Percentiles rank a stretch among this genome's conserved stretches.
Evolutionary conservation across 148 eudicot species (phyloP).

Genomic region (Rhododendron griersonianum): DNA sequence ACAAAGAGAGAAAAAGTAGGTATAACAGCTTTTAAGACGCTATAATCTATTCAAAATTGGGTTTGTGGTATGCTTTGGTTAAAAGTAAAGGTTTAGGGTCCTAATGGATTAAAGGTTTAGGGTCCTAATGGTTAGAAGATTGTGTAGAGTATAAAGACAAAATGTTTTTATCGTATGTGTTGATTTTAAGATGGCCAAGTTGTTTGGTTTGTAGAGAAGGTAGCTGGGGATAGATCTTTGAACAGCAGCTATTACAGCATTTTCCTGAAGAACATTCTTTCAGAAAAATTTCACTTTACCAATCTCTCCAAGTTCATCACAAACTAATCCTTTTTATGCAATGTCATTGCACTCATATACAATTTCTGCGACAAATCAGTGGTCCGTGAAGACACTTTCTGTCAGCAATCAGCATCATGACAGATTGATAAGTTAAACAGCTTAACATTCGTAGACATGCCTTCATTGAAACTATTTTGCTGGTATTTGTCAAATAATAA

Average conservation of each 20-base stretch:
- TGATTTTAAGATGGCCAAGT: not conserved
- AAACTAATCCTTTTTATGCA: not conserved
- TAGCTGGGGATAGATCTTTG: not conserved
- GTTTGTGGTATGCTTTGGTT: not conserved
- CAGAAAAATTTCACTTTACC: not conserved
- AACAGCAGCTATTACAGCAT: not conserved
- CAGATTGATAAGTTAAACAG: not conserved
- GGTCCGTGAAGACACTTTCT: not conserved
- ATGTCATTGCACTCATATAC: not conserved
- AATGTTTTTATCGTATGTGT: not conserved
- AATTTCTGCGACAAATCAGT: not conserved
- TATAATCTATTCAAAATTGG: not conserved
- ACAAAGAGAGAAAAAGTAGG: not conserved
- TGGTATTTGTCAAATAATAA: not conserved
- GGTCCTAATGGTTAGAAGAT: not conserved
- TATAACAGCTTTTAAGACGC: not conserved
- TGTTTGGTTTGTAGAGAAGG: not conserved
- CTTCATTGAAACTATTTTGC: not conserved
- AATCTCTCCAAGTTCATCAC: not conserved
- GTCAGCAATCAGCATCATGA: not conserved
- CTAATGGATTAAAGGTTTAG: not conserved
- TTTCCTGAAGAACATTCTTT: not conserved
- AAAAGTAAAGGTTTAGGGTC: not conserved
- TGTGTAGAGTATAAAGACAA: not conserved
- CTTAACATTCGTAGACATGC: not conserved